These are phyloP conservation scores for Sporothrix dimorphospora DNA, from an alignment of 2,329 filamentous ascomycete genomes.

Conservation along the genomic window DNA sequence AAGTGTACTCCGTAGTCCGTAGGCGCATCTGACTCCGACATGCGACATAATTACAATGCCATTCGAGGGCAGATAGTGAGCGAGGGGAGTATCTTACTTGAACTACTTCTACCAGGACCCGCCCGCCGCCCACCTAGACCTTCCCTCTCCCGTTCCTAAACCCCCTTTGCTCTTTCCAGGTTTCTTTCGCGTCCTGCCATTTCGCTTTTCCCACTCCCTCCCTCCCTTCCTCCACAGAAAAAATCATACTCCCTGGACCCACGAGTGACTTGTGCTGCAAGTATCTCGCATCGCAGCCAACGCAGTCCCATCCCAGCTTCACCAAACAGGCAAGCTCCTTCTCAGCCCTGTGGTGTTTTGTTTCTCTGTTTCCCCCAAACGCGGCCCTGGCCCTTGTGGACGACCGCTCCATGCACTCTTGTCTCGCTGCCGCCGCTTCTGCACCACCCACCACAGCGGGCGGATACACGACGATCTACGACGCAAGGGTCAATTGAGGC, in stretches of 20 bases:
- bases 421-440: neutral
- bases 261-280: slow-evolving; percentile 31
- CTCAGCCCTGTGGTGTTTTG: slow-evolving; percentile 28
- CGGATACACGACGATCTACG: neutral
- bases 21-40: neutral
- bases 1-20: neutral
- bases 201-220: neutral
- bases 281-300: slow-evolving; percentile 29
- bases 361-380: slow-evolving; percentile 4
- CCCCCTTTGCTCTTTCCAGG: slow-evolving; percentile 11
- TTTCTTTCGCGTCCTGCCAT: slow-evolving; percentile 1
- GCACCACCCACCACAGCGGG: neutral
- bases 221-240: neutral
- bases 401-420: neutral
- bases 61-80: neutral
- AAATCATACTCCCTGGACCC: slow-evolving; percentile 22
- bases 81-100: neutral
- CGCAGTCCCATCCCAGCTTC: slow-evolving; percentile 11
- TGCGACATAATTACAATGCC: neutral
- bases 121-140: slow-evolving; percentile 13
- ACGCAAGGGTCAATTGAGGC: neutral
- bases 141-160: neutral
- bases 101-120: slow-evolving; percentile 20
- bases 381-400: neutral
- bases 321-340: slow-evolving; percentile 10